Evolutionary conservation across 2,329 filamentous ascomycete species (phyloP).

Genomic region (Xylariaceae sp.): DNA sequence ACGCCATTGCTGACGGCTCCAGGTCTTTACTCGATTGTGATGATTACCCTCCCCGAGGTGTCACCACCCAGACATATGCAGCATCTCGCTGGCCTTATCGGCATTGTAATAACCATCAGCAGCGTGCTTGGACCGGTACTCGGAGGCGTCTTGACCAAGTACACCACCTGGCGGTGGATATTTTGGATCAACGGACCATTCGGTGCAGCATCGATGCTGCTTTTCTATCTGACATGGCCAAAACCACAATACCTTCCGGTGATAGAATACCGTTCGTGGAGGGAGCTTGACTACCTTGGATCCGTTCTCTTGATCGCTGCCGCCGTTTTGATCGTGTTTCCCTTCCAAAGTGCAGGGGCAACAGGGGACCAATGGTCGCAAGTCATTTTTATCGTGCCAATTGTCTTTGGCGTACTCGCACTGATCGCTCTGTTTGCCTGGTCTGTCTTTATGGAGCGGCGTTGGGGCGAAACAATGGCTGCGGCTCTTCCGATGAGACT

Average conservation of each 20-base stretch:
- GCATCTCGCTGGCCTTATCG: constrained; percentile 43
- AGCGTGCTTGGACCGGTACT: constrained; percentile 49
- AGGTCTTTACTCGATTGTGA: constrained; percentile 52
- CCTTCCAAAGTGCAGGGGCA: constrained; percentile 49
- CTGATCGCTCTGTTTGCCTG: constrained; percentile 36
- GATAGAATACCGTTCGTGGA: constrained; percentile 38
- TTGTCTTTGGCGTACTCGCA: constrained; percentile 32
- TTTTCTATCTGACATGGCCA: constrained; percentile 51
- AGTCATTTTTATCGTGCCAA: constrained; percentile 37
- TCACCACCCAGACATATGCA: constrained; percentile 36
- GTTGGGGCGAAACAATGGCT: constrained; percentile 29
- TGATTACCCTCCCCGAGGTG: constrained; percentile 51
- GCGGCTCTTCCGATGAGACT: constrained; percentile 45
- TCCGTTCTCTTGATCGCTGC: constrained; percentile 49
- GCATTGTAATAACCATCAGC: constrained; percentile 42
- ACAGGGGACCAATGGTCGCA: constrained; percentile 36
- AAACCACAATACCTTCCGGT: constrained; percentile 33
- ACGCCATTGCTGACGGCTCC: constrained; percentile 9
- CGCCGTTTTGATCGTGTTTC: constrained; percentile 51
- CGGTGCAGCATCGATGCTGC: constrained; percentile 38
- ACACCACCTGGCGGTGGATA: constrained; percentile 48
- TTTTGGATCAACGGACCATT: constrained; percentile 57
- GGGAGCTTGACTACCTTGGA: constrained; percentile 49
- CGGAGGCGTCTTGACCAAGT: constrained; percentile 47
- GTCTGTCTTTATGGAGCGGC: constrained; percentile 29